These are phyloP conservation scores for Amborella trichopoda DNA, from an alignment of 164 flowering plant genomes.

Conservation along the genomic window DNA sequence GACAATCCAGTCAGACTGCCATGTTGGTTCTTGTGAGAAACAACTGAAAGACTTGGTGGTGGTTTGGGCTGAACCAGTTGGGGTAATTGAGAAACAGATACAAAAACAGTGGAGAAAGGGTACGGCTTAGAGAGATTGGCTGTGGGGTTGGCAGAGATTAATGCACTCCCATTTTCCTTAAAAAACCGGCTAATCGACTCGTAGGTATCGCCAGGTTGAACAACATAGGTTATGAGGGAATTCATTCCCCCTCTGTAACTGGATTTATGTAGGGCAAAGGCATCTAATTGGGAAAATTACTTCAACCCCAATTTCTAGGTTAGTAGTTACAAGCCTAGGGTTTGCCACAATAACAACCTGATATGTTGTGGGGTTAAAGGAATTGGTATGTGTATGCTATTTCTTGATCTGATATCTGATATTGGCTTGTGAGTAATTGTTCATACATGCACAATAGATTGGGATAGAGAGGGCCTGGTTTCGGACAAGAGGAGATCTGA, in stretches of 20 bases:
- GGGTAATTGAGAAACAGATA: slow-evolving; percentile 57
- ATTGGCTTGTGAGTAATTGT: slow-evolving; percentile 35
- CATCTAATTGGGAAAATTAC: slow-evolving; percentile 65
- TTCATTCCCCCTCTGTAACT: slow-evolving; percentile 18
- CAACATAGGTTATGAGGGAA: slow-evolving; percentile 50
- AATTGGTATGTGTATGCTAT: slow-evolving; percentile 40
- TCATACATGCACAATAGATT: slow-evolving; percentile 52
- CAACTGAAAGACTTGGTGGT: slow-evolving; percentile 5
- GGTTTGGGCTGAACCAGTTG: slow-evolving; percentile 33
- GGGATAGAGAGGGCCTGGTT: slow-evolving; percentile 63
- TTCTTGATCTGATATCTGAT: slow-evolving; percentile 41
- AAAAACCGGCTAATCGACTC: slow-evolving; percentile 35
- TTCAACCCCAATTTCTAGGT: slow-evolving; percentile 30
- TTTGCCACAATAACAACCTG: slow-evolving; percentile 58
- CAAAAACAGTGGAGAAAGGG: slow-evolving; percentile 36
- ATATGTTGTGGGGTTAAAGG: slow-evolving; percentile 60
- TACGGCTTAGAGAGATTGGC: background rate
- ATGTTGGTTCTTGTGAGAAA: no score
- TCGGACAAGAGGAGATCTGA: slow-evolving; percentile 33
- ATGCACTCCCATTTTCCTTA: no score
- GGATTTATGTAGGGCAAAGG: slow-evolving; percentile 54
- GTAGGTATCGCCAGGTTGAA: slow-evolving; percentile 52
- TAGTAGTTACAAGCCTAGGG: slow-evolving; percentile 41
- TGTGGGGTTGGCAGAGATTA: no score
- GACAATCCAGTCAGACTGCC: no score